Evolutionary conservation across 2,329 filamentous ascomycete genomes (phyloP).

Genomic region (Aspergillus ochraceus): DNA sequence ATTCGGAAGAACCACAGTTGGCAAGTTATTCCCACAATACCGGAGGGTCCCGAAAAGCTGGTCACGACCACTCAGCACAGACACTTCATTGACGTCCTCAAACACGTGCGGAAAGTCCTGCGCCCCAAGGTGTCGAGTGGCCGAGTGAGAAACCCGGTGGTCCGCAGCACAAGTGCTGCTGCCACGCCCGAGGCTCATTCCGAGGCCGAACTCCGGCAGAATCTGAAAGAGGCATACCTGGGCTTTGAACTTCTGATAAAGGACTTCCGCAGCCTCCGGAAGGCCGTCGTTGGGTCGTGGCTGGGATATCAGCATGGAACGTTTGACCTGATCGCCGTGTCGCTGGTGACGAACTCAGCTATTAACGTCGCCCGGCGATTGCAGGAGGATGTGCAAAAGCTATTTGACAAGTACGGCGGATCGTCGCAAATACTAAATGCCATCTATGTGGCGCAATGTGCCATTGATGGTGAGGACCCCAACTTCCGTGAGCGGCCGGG

Average conservation of each 20-base stretch:
- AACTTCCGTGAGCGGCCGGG: background rate
- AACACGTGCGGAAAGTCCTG: background rate
- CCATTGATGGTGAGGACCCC: background rate
- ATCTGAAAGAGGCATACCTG: slow-evolving; percentile 17
- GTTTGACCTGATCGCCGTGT: slow-evolving; percentile 23
- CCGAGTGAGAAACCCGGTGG: background rate
- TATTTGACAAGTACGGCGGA: slow-evolving; percentile 9
- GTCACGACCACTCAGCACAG: background rate
- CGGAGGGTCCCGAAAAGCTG: background rate
- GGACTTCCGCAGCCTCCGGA: slow-evolving; percentile 21
- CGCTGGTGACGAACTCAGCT: slow-evolving; percentile 28
- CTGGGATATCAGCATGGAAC: slow-evolving; percentile 16
- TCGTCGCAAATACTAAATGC: background rate
- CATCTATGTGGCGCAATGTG: background rate
- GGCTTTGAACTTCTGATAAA: slow-evolving; percentile 20
- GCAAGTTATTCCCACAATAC: background rate
- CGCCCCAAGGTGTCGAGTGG: background rate
- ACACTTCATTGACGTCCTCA: background rate
- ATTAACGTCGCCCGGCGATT: slow-evolving; percentile 25
- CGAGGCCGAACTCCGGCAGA: slow-evolving; percentile 35
- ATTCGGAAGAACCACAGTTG: background rate
- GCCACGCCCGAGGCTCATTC: slow-evolving; percentile 23
- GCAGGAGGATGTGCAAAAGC: slow-evolving; percentile 20
- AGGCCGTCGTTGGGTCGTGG: slow-evolving; percentile 23
- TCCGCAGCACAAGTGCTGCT: background rate